Base-by-base conservation (phyloP, 2,329 filamentous ascomycete genomes). In the Rhexocercosporidium sp. region DNA sequence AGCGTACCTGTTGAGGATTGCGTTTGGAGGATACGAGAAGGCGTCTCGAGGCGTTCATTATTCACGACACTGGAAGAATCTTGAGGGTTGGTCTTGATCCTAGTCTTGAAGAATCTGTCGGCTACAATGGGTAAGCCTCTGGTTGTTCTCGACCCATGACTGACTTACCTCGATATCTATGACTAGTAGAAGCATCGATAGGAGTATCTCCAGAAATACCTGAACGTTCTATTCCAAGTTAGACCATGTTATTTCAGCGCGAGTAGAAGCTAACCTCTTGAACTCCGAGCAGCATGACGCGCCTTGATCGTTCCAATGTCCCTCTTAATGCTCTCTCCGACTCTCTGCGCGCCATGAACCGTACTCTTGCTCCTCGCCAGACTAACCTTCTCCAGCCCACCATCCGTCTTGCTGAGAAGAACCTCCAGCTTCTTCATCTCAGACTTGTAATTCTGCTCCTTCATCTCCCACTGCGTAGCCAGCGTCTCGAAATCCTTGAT, bases 361-460 rank as follows among this genome's bases (percentile, higher is more conserved):
- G 69, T 60, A 66, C 75, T 77, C 39, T 74, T 74, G 3, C 70
- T 70, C 20, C 76, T 69, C n/a, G 73, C 75, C 62, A 76, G 49
- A 1, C 69, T 65, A 3, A 77, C 74, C 27, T 71, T 70, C 57
- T 76, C 75, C 73, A 78, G 69, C 6, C 76, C 76, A 6, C 71
- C 70, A 34, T 74, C 70, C 1, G 71, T 77, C 29, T 70, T 72
- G 11, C 75, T 72, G 16, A 78, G 62, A n/a, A 76, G 41, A 14
- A 78, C 64, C 65, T 77, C 76, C 31, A 77, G 46, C 44, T 72
- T 74, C 68, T 75, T 77, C 14, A 77, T 54, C 46, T 78, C 76
- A 3, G 59, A 54, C 44, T 75, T 73, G 59, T 77, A 77, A 49
- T 75, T 71, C 16, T 59, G 61, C 61, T 77, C 75, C 53, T 75